Percentiles rank a stretch among this genome's conserved stretches.
Conservation (phyloP, 257 asterid genomes). For the Solanum microdontum region DNA sequence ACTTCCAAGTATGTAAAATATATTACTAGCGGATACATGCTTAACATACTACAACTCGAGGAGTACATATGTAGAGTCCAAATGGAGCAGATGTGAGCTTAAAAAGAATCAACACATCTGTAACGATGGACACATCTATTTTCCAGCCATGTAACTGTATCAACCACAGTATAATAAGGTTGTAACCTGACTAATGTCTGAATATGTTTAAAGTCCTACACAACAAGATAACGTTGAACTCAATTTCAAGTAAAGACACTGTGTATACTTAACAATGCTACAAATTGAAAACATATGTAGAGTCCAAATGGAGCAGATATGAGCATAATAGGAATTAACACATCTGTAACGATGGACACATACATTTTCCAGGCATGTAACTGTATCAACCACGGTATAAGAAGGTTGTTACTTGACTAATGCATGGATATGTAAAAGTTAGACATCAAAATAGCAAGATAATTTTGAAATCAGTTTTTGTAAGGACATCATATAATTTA, state of each 20-base stretch:
- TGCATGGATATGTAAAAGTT: neutral
- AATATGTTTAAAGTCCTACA: conserved; percentile 15
- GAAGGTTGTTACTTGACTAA: conserved; percentile 29
- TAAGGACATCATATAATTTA: neutral
- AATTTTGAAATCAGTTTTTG: neutral
- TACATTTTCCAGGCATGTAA: conserved; percentile 52
- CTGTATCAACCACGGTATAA: conserved; percentile 38
- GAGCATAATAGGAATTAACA: conserved; percentile 18
- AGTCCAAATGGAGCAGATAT: conserved; percentile 64
- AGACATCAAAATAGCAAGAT: neutral
- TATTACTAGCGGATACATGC: neutral
- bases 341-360: conserved; percentile 59
- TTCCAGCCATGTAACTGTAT: conserved; percentile 60
- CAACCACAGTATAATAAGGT: conserved; percentile 26
- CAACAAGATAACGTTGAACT: neutral
- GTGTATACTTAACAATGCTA: neutral
- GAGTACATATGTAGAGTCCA: conserved; percentile 28
- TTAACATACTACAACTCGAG: neutral
- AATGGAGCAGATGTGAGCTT: conserved; percentile 60
- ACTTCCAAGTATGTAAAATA: neutral
- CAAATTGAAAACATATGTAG: conserved; percentile 7
- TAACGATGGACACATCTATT: conserved; percentile 47
- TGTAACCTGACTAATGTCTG: conserved; percentile 32
- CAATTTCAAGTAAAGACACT: no score
- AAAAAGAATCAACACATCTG: conserved; percentile 25